Base-by-base conservation (phyloP, 306 rosid genomes). In the Arachis stenosperma region DNA sequence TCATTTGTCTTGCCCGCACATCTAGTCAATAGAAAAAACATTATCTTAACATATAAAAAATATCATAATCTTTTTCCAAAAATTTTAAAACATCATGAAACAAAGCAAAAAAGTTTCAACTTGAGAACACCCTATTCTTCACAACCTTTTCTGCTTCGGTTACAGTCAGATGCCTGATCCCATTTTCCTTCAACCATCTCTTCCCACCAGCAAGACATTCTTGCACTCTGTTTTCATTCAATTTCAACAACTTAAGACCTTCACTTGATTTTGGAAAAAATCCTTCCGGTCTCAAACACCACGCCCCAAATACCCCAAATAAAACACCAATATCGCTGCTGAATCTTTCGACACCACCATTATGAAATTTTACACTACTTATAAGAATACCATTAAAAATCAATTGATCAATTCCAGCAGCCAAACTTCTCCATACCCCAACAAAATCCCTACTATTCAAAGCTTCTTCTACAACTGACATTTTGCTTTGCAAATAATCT, bases 221-320 rank as follows among this genome's bases (percentile, higher is more conserved):
- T 74, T 85, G 81, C 57, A 65, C 75, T 69, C 81, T 76, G 61
- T 83, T 87, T 75, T 84, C 86, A 37, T 79, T 83, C 85, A 86
- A 76, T 77, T 81, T 94, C 87, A 94, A 76, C 77, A 91, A 75
- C 84, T 81, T 91, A 65, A 89, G 76, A 51, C 98, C 92, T 69
- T 94, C 95, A 39, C 82, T 85, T 75, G 62, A 60, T 82, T 84
- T 86, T 5, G 95, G 98, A 61, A 94, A 91, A 75, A 94, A 91
- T 27, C 97, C 89, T 80, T 88, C 90, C 2, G 97, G 96, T 75
- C 98, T 89, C 74, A 91, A 75, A 82, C 98, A 89, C 96, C 96
- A 94, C 48, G 86, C 69, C 47, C 87, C 75, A 69, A 91, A 94
- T 73, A 92, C 86, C 77, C 95, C 97, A 82, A 86, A 94, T 78